Percentiles rank a stretch among this genome's conserved stretches.
Evolutionary conservation across 2,329 filamentous ascomycete species (phyloP).

Genomic region (Coniochaeta prunicola): DNA sequence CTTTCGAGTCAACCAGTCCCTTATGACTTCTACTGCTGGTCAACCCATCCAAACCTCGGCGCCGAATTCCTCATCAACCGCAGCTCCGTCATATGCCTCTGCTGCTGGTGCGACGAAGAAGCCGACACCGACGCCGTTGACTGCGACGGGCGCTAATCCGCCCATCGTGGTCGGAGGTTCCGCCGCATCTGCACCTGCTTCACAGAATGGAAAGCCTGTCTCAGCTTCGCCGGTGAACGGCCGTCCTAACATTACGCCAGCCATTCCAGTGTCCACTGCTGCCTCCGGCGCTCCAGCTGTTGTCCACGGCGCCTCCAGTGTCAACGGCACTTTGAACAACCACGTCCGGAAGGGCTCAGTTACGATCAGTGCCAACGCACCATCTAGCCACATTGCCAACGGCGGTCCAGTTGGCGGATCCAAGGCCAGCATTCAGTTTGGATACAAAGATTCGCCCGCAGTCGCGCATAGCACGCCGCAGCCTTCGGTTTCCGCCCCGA

Average conservation of each 20-base stretch:
- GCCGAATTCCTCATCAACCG: constrained; percentile 47
- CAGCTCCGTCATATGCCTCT: constrained; percentile 60
- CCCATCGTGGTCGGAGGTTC: constrained; percentile 45
- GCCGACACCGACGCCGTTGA: constrained; percentile 51
- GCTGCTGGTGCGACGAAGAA: constrained; percentile 59
- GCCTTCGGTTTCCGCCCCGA: constrained; percentile 45
- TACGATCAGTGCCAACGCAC: constrained; percentile 80
- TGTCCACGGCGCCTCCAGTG: constrained; percentile 47
- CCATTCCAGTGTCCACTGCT: constrained; percentile 43
- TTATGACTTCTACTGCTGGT: constrained; percentile 56
- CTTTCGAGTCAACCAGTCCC: constrained; percentile 24
- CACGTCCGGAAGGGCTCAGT: constrained; percentile 84
- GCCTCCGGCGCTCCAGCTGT: constrained; percentile 51
- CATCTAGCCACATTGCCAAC: constrained; percentile 69
- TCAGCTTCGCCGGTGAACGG: constrained; percentile 79
- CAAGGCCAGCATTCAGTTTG: constrained; percentile 69
- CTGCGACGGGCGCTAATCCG: constrained; percentile 50
- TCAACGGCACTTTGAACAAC: constrained; percentile 64
- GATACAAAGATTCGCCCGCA: constrained; percentile 64
- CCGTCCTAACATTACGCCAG: constrained; percentile 63
- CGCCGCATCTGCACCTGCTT: constrained; percentile 37
- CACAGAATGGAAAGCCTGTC: constrained; percentile 57
- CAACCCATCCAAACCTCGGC: constrained; percentile 48
- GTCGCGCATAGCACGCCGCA: constrained; percentile 62
- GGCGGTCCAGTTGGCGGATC: constrained; percentile 54